phyloP scores from a whole-genome alignment of 805 yeast species.

The Vanderwaltozyma tropicalis region DNA sequence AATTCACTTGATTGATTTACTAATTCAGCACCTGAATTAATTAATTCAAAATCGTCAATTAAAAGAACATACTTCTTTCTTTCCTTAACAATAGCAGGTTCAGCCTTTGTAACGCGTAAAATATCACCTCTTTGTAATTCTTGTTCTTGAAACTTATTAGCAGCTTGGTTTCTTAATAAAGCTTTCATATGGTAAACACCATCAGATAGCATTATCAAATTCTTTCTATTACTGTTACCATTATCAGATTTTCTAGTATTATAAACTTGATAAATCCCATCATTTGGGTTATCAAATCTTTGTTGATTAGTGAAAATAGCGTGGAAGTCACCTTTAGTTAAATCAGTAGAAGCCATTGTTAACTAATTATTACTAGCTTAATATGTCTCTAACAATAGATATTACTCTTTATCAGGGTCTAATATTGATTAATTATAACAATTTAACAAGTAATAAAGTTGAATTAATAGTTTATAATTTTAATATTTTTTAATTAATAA shows the following conservation, averaged over 20 bases:
- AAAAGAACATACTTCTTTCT: conserved; percentile 40
- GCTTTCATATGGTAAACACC: conserved; percentile 43
- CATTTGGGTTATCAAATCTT: conserved; percentile 23
- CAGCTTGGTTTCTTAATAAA: conserved; percentile 41
- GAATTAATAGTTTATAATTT: too few species aligned
- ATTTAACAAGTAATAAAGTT: too few species aligned
- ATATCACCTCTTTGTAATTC: conserved; percentile 37
- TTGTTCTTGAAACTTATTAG: conserved; percentile 34
- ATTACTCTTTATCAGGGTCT: too few species aligned
- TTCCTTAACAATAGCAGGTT: conserved; percentile 27
- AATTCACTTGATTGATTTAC: conserved; percentile 31
- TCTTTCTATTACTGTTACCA: conserved; percentile 20
- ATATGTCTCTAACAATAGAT: too few species aligned
- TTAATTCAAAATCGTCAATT: conserved; percentile 37
- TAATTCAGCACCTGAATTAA: conserved; percentile 31
- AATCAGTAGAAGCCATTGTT: conserved; percentile 12
- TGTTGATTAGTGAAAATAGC: conserved; percentile 22
- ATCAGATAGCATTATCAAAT: conserved; percentile 38
- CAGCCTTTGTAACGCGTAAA: conserved; percentile 23
- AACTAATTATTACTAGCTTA: too few species aligned
- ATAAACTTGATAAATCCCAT: conserved; percentile 25
- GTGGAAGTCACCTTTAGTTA: conserved; percentile 22
- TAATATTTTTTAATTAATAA: too few species aligned
- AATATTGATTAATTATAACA: too few species aligned
- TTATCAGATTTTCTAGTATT: conserved; percentile 26